Conservation (phyloP, 164 flowering plant species). For the Vitis labrusca region DNA sequence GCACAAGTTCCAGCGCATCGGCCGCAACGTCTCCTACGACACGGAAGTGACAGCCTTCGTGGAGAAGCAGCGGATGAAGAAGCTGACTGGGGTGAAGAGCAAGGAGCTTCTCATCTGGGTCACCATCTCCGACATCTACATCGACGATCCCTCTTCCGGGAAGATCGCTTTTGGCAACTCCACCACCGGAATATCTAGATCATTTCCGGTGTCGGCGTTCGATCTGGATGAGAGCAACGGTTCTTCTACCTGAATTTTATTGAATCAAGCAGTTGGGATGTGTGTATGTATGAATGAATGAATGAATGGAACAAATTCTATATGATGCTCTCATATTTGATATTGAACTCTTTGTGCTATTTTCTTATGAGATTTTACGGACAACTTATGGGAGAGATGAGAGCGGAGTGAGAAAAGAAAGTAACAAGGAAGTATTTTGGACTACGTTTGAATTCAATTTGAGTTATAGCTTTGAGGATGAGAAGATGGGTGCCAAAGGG, state of each 20-base stretch:
- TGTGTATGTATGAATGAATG: background rate
- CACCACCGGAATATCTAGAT: slow-evolving; percentile 36
- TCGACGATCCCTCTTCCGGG: slow-evolving; percentile 11
- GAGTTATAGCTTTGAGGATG: too few relatives aligned
- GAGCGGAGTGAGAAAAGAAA: too few relatives aligned
- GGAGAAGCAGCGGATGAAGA: slow-evolving; percentile 47
- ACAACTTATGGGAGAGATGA: too few relatives aligned
- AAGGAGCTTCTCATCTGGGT: slow-evolving; percentile 74
- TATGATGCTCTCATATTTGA: too few relatives aligned
- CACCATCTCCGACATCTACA: slow-evolving; percentile 42
- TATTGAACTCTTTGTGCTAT: too few relatives aligned
- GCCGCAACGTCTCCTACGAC: slow-evolving; percentile 40
- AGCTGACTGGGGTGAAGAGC: slow-evolving; percentile 58
- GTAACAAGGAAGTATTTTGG: too few relatives aligned
- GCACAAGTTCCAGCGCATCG: slow-evolving; percentile 39
- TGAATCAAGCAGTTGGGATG: background rate
- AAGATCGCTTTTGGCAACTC: slow-evolving; percentile 34
- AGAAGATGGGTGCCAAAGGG: too few relatives aligned
- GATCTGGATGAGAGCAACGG: slow-evolving; percentile 26
- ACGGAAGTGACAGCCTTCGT: slow-evolving; percentile 60
- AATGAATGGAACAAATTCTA: too few relatives aligned
- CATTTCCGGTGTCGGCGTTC: slow-evolving; percentile 64
- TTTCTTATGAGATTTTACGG: too few relatives aligned
- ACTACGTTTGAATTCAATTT: too few relatives aligned
- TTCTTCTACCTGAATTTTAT: background rate